Percentiles rank a stretch among this genome's conserved stretches.
Conservation (phyloP, 768 basidiomycete species). For the Pholiota conissans region DNA sequence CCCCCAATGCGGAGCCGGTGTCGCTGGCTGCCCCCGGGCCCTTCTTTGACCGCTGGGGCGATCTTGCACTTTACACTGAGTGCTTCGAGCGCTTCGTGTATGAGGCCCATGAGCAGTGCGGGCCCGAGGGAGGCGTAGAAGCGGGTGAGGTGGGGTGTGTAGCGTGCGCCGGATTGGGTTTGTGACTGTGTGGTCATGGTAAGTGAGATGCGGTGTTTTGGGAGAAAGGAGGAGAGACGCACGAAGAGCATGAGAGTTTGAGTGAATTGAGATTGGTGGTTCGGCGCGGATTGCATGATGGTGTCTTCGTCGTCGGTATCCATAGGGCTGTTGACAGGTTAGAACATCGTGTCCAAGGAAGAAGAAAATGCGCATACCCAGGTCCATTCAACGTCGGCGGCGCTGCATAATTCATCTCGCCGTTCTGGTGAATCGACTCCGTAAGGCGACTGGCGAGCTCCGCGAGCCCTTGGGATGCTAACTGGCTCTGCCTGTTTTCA, state of each 20-base stretch:
- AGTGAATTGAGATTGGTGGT: slow-evolving; percentile 69
- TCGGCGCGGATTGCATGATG: slow-evolving; percentile 54
- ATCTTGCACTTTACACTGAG: slow-evolving; percentile 51
- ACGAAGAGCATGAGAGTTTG: slow-evolving; percentile 83
- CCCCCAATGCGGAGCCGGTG: slow-evolving; percentile 64
- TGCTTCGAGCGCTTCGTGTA: slow-evolving; percentile 52
- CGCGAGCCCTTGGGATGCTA: slow-evolving; percentile 49
- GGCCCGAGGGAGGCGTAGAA: slow-evolving; percentile 72
- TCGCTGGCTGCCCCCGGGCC: slow-evolving; percentile 16
- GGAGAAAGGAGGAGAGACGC: slow-evolving; percentile 20
- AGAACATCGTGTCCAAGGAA: neutral
- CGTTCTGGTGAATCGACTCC: slow-evolving; percentile 61
- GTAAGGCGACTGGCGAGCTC: slow-evolving; percentile 73
- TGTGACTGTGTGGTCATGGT: slow-evolving; percentile 79
- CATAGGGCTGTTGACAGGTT: slow-evolving; percentile 8
- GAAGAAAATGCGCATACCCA: neutral
- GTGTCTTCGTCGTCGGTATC: slow-evolving; percentile 55
- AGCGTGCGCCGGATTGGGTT: slow-evolving; percentile 73
- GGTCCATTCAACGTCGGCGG: slow-evolving; percentile 47
- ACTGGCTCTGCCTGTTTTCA: slow-evolving; percentile 62
- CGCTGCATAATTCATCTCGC: slow-evolving; percentile 70
- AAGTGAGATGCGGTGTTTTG: neutral
- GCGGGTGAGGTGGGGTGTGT: slow-evolving; percentile 75
- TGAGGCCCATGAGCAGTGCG: slow-evolving; percentile 46
- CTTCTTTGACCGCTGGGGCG: slow-evolving; percentile 9